phyloP scores from a whole-genome alignment of 257 asterid genomes.

The Fraxinus quadrangulata region DNA sequence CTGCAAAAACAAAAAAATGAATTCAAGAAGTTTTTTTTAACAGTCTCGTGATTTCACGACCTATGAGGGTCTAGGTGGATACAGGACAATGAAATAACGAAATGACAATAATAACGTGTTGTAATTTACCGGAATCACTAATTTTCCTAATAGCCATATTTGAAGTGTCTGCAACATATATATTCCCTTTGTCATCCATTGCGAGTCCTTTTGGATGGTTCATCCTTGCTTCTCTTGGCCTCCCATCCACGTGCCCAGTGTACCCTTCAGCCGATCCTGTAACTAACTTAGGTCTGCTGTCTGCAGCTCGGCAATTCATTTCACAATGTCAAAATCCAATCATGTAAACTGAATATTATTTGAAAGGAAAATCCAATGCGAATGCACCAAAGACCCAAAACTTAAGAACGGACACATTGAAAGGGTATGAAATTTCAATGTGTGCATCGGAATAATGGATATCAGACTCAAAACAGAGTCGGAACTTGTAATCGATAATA shows the following conservation, averaged over 20 bases:
- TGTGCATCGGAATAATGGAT: background rate
- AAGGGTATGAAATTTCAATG: background rate
- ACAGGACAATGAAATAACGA: background rate
- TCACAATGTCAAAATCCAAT: background rate
- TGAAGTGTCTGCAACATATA: slow-evolving; percentile 88
- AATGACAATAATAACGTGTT: background rate
- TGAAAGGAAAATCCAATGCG: background rate
- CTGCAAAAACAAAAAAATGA: slow-evolving; percentile 37
- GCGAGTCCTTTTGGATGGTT: slow-evolving; percentile 90
- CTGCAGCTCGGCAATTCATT: slow-evolving; percentile 42
- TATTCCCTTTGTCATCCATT: slow-evolving; percentile 73
- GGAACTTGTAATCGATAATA: background rate
- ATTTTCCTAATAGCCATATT: slow-evolving; percentile 93
- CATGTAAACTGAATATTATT: background rate
- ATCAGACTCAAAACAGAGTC: background rate
- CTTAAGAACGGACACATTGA: background rate
- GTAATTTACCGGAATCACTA: slow-evolving; percentile 64
- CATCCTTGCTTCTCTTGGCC: slow-evolving; percentile 83
- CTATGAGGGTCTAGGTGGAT: background rate
- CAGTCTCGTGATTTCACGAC: background rate
- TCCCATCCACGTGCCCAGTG: slow-evolving; percentile 91
- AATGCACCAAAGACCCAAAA: background rate
- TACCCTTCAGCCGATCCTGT: slow-evolving; percentile 93
- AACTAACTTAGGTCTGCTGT: slow-evolving; percentile 86
- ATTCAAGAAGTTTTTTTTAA: background rate